Evolutionary conservation across 75 land plant species (phyloP).

Genomic region (Picea glauca): DNA sequence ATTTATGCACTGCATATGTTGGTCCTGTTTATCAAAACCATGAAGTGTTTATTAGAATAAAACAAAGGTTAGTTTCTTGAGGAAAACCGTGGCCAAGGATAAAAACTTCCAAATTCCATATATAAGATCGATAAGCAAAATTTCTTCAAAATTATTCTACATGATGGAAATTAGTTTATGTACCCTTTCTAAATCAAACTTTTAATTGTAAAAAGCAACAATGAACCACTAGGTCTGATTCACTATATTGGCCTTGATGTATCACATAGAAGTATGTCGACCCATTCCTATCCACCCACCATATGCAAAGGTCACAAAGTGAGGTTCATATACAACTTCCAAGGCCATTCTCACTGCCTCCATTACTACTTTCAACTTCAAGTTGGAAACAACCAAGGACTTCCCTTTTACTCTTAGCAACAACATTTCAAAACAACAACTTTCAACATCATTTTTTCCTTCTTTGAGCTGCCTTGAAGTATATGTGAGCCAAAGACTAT

Average conservation of each 20-base stretch:
- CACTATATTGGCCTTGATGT: slow-evolving; percentile 43
- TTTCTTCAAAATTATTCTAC: slow-evolving; percentile 49
- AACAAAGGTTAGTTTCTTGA: slow-evolving; percentile 43
- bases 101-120: slow-evolving; percentile 40
- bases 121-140: slow-evolving; percentile 27
- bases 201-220: slow-evolving; percentile 23
- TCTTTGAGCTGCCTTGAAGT: slow-evolving; percentile 21
- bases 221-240: slow-evolving; percentile 72
- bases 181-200: slow-evolving; percentile 32
- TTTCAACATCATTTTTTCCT: slow-evolving; percentile 22
- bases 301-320: slow-evolving; percentile 53
- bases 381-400: slow-evolving; percentile 34
- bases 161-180: slow-evolving; percentile 27
- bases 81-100: slow-evolving; percentile 55
- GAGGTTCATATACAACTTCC: slow-evolving; percentile 47
- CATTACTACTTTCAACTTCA: slow-evolving; percentile 58
- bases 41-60: slow-evolving; percentile 51
- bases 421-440: slow-evolving; percentile 26
- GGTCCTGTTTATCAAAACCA: slow-evolving; percentile 46
- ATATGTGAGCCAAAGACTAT: slow-evolving; percentile 17
- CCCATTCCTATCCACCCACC: slow-evolving; percentile 53
- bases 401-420: slow-evolving; percentile 28
- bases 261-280: slow-evolving; percentile 63
- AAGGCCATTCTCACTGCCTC: slow-evolving; percentile 61
- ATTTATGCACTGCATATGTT: slow-evolving; percentile 21